phyloP scores from a whole-genome alignment of 306 rosid species.

The Abrus precatorius region DNA sequence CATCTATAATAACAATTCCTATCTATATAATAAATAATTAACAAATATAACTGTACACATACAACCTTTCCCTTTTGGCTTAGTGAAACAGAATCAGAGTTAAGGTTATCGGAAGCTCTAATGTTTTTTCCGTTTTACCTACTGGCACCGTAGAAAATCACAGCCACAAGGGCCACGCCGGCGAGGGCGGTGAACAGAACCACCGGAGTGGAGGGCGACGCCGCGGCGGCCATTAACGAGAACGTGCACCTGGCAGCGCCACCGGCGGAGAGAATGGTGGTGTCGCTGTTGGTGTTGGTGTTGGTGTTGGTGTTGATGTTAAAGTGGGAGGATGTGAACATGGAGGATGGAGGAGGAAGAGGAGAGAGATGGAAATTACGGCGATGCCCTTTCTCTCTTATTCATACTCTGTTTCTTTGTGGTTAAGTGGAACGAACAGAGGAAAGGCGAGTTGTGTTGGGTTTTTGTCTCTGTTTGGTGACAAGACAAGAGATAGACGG shows the following conservation, averaged over 20 bases:
- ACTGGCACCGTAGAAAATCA: slow-evolving; percentile 77
- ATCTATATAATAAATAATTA: slow-evolving; percentile 18
- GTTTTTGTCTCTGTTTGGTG: neutral
- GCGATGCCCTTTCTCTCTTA: slow-evolving; percentile 41
- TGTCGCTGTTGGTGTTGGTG: neutral
- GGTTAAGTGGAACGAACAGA: neutral
- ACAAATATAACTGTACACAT: neutral
- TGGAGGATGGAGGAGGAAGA: slow-evolving; percentile 41
- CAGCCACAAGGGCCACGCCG: slow-evolving; percentile 71
- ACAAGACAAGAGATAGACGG: neutral
- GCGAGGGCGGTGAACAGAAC: slow-evolving; percentile 79
- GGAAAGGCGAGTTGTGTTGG: too few relatives aligned
- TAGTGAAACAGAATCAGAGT: slow-evolving; percentile 46
- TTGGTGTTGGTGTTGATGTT: slow-evolving; percentile 48
- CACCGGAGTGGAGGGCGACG: slow-evolving; percentile 61
- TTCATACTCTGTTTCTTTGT: neutral
- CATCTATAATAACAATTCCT: slow-evolving; percentile 65
- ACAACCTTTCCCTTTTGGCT: slow-evolving; percentile 1
- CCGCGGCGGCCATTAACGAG: slow-evolving; percentile 56
- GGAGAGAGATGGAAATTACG: slow-evolving; percentile 46
- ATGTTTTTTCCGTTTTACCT: slow-evolving; percentile 60
- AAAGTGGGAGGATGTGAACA: slow-evolving; percentile 62
- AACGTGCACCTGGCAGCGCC: slow-evolving; percentile 47
- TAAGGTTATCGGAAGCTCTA: slow-evolving; percentile 46
- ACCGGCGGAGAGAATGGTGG: slow-evolving; percentile 59